These are phyloP conservation scores for Eucalyptus cloeziana DNA, from an alignment of 345 rosid genomes.

Conservation along the genomic window DNA sequence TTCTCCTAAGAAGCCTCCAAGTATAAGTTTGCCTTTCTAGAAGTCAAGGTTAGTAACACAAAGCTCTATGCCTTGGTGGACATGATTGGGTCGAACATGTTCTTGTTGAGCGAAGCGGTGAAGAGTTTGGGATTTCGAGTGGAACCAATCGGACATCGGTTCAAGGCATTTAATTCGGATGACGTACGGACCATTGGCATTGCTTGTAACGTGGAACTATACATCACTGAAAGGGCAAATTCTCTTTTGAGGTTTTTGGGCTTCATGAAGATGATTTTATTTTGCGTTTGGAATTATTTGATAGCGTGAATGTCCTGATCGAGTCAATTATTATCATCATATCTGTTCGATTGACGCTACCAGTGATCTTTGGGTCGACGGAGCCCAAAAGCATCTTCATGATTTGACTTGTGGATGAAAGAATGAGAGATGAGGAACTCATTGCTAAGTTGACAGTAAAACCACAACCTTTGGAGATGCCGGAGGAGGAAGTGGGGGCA, in stretches of 20 bases:
- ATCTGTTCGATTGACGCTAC: neutral
- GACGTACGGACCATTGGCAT: too few species aligned
- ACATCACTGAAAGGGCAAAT: too few species aligned
- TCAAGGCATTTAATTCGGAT: neutral
- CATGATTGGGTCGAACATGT: neutral
- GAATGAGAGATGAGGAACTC: neutral
- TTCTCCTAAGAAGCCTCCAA: neutral
- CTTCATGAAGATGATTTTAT: too few species aligned
- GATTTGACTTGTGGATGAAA: neutral
- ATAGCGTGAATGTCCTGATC: accelerated
- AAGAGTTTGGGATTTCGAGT: neutral
- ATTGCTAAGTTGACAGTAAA: neutral
- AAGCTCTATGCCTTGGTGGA: neutral
- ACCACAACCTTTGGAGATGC: neutral
- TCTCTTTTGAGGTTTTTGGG: neutral
- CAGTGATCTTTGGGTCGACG: neutral
- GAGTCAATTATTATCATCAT: too few species aligned
- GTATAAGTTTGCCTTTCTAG: neutral
- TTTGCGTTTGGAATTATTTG: neutral
- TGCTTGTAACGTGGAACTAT: neutral
- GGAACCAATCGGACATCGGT: neutral
- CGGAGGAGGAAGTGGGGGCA: neutral
- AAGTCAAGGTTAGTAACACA: neutral
- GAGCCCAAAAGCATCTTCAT: accelerated
- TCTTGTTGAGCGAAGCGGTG: neutral